phyloP scores from a whole-genome alignment of 2,329 filamentous ascomycete genomes.

The Colletotrichum sp. region DNA sequence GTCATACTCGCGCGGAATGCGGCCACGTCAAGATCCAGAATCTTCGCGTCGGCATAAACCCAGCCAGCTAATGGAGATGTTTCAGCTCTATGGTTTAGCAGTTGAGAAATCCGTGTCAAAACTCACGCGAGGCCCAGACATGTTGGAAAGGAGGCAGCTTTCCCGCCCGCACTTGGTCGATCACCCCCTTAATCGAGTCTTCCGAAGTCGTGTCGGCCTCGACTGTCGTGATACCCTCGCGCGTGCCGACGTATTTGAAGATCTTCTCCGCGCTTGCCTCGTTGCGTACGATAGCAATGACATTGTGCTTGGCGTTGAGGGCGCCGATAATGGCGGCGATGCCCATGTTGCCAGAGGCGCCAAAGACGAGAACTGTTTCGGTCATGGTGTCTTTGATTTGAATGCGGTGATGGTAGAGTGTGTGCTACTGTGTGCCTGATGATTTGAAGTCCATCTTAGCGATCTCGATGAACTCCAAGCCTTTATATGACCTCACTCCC shows the following conservation, averaged over 20 bases:
- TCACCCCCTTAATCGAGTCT: conserved; percentile 33
- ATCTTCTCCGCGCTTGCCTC: conserved; percentile 37
- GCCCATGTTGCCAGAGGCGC: conserved; percentile 45
- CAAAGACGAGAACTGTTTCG: conserved; percentile 41
- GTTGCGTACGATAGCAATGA: conserved; percentile 43
- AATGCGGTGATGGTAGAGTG: not conserved
- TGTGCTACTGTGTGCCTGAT: not conserved
- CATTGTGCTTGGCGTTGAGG: conserved; percentile 31
- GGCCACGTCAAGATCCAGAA: conserved; percentile 26
- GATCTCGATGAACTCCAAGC: not conserved
- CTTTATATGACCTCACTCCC: not conserved
- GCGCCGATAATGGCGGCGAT: conserved; percentile 34
- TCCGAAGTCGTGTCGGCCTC: conserved; percentile 37
- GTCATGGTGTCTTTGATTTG: not conserved
- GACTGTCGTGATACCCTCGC: conserved; percentile 33
- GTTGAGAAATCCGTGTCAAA: too few relatives aligned
- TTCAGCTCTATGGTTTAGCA: not conserved
- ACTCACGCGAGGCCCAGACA: conserved; percentile 36
- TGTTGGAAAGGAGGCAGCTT: conserved; percentile 41
- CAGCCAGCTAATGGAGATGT: conserved; percentile 26
- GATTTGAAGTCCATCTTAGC: not conserved
- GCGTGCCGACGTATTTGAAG: conserved; percentile 29
- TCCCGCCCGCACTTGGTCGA: conserved; percentile 35
- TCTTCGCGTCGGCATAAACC: conserved; percentile 22
- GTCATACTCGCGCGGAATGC: conserved; percentile 26